phyloP scores from a whole-genome alignment of 1,284 basidiomycete genomes.

The Boletus coffeatus region DNA sequence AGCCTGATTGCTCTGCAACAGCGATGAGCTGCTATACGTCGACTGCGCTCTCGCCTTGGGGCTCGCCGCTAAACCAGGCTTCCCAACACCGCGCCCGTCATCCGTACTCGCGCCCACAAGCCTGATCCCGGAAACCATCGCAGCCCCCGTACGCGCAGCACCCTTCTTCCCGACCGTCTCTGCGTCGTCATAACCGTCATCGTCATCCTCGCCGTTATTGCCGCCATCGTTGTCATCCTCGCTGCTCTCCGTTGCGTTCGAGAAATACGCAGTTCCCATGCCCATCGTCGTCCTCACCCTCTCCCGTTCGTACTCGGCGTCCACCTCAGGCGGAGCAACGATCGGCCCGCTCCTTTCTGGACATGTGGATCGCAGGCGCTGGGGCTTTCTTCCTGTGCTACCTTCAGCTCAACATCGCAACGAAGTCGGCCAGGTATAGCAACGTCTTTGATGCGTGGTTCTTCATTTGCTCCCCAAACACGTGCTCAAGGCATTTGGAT shows the following conservation, averaged over 20 bases:
- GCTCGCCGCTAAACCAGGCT: conserved; percentile 8
- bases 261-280: conserved; percentile 36
- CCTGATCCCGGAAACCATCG: conserved; percentile 23
- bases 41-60: conserved; percentile 46
- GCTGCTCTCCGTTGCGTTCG: conserved; percentile 36
- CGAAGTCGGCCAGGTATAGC: conserved; percentile 73
- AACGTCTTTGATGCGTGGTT: conserved; percentile 79
- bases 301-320: conserved; percentile 30
- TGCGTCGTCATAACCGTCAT: conserved; percentile 32
- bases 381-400: conserved; percentile 61
- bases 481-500: conserved; percentile 14
- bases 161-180: conserved; percentile 59
- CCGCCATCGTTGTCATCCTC: conserved; percentile 18
- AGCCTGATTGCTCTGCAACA: conserved; percentile 27
- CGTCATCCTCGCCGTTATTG: neutral
- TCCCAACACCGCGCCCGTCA: conserved; percentile 3
- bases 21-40: conserved; percentile 34
- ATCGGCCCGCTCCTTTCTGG: conserved; percentile 68
- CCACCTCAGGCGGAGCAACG: conserved; percentile 39
- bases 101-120: conserved; percentile 16
- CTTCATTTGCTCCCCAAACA: conserved; percentile 1
- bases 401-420: conserved; percentile 67
- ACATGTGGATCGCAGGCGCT: conserved; percentile 73
- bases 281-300: conserved; percentile 25
- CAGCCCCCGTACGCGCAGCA: conserved; percentile 27